phyloP scores from a whole-genome alignment of 164 flowering plant species.

The Aristolochia californica region DNA sequence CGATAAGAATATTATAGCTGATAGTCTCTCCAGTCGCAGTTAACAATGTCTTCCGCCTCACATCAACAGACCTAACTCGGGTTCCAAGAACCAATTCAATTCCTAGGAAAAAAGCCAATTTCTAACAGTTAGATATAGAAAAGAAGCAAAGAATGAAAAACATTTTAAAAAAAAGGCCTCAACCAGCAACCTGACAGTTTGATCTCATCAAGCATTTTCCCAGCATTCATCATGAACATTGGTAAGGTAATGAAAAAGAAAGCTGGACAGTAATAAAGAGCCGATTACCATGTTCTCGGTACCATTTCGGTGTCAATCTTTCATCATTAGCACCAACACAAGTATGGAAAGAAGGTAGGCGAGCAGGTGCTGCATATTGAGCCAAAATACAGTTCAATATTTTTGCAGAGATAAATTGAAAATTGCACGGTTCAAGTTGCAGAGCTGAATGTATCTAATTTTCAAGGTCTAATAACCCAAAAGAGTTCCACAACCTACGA shows the following conservation, averaged over 20 bases:
- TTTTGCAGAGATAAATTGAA: not conserved
- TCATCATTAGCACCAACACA: slow-evolving; percentile 89
- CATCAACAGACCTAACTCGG: slow-evolving; percentile 76
- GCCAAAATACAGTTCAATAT: not conserved
- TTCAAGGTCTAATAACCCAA: too few relatives aligned
- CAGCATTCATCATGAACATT: too few relatives aligned
- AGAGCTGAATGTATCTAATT: too few relatives aligned
- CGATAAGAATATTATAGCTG: slow-evolving; percentile 73
- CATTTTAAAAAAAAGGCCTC: not conserved
- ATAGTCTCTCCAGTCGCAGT: slow-evolving; percentile 92
- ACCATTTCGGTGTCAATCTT: slow-evolving; percentile 87
- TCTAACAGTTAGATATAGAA: slow-evolving; percentile 9
- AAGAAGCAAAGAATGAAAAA: not conserved
- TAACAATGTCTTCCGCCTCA: slow-evolving; percentile 70
- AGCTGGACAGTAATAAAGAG: not conserved
- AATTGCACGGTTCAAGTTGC: not conserved
- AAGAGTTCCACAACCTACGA: too few relatives aligned
- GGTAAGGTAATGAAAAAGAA: too few relatives aligned
- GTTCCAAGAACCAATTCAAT: slow-evolving; percentile 93
- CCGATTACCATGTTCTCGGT: slow-evolving; percentile 69
- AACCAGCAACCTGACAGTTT: not conserved
- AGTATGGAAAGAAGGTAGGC: slow-evolving; percentile 89
- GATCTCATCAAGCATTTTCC: too few relatives aligned
- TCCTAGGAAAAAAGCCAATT: slow-evolving; percentile 35
- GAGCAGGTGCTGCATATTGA: slow-evolving; percentile 64